Evolutionary conservation across 176 grass and related monocot genomes (phyloP), one percentile per base, ranked within the genome.

Genomic region (Zoysia pacifica): DNA sequence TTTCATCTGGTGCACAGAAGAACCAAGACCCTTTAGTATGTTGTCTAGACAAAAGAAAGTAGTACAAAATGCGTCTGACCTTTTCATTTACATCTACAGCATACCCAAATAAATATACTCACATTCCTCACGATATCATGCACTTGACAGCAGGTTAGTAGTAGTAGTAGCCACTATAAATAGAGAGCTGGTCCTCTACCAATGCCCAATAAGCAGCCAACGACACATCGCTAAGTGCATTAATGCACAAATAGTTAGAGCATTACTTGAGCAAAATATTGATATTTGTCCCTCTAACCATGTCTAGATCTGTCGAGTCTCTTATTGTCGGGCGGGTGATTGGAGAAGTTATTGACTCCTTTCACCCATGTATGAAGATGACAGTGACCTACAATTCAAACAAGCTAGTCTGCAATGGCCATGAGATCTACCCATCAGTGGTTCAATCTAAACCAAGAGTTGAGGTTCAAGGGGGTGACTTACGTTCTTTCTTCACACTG

Each of bases 401-500:
- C 75, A 97, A 78, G 85, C 69, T 95, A 58, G 84, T 93, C 48
- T 90, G 85, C 67, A 99, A 99, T 91, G 97, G 97, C 36, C 81
- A 84, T 74, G 90, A 99, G 79, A 82, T 99, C 73, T 96, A 82
- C 83, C 97, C 97, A 37, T 99, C 97, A 67, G 59, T 88, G 70
- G 79, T 89, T 42, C 53, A 43, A 12, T 86, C 82, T 13, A 95
- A 91, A 70, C 97, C 97, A 53, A 85, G 74, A 60, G 97, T 99
- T 47, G 86, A 96, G 79, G 79, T 99, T 64, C 93, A 85, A 77
- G 90, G 75, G 14, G 92, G 59, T 61, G 97, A 93, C 70, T 60
- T 99, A 69, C 79, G 93, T 46, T 93, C 97, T 39, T 91, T 88
- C 58, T 99, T 99, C 86, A 99, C 97, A 75, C 82, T 99, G 89